A percentile compares a stretch with the other conserved stretches of the same genome.
These are phyloP conservation scores for Sicyos edulis DNA, from an alignment of 306 rosid genomes.

Conservation along the genomic window DNA sequence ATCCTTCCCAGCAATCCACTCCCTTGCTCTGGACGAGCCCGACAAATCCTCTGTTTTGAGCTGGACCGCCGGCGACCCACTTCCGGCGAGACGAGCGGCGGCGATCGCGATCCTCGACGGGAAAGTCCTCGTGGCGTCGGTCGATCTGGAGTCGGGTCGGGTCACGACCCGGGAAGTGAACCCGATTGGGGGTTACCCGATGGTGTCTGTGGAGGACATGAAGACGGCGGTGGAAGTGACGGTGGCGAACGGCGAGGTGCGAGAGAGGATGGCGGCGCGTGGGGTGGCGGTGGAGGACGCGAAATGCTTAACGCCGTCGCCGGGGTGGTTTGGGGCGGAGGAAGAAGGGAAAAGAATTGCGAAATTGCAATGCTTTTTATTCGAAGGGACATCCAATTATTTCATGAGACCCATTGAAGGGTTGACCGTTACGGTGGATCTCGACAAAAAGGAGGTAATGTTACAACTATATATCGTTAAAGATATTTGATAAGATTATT, in stretches of 20 bases:
- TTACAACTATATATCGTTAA: no score
- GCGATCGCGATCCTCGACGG: conserved; percentile 37
- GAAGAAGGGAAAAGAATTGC: conserved; percentile 52
- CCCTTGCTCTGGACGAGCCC: conserved; percentile 58
- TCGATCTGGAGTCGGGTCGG: conserved; percentile 37
- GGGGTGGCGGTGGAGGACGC: conserved; percentile 55
- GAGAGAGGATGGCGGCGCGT: conserved; percentile 44
- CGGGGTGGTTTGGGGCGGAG: conserved; percentile 63
- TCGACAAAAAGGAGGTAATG: conserved; percentile 45
- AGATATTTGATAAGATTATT: no score
- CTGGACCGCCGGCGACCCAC: conserved; percentile 48
- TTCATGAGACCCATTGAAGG: conserved; percentile 93
- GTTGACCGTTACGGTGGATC: conserved; percentile 52
- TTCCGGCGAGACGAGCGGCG: conserved; percentile 47
- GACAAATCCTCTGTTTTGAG: conserved; percentile 42
- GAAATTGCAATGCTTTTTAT: conserved; percentile 67
- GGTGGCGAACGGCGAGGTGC: conserved; percentile 36
- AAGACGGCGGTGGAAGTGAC: conserved; percentile 25
- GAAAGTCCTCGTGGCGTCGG: conserved; percentile 29
- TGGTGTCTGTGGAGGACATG: conserved; percentile 48
- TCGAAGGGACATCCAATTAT: conserved; percentile 60
- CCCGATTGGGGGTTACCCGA: conserved; percentile 47
- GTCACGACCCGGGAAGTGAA: conserved; percentile 23
- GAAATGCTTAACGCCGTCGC: conserved; percentile 50
- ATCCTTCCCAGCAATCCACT: conserved; percentile 34